Evolutionary conservation across 371 early-diverging fungal genomes (phyloP).

Genomic region (Mucor indicus): DNA sequence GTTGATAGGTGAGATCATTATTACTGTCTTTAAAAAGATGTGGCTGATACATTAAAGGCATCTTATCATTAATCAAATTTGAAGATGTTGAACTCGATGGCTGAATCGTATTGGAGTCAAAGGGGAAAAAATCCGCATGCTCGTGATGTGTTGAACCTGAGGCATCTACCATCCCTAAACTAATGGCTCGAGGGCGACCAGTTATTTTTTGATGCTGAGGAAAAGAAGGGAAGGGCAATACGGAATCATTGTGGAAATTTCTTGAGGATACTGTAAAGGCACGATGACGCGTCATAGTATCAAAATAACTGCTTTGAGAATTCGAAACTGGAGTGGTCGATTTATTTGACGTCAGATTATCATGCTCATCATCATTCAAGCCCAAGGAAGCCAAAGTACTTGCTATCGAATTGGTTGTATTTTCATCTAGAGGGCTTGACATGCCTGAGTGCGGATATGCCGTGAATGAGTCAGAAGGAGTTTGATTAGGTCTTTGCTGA

Average conservation of each 20-base stretch:
- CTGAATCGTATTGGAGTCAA: neutral
- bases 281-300: conserved; percentile 9
- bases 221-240: conserved; percentile 9
- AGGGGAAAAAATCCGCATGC: neutral
- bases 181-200: conserved; percentile 36
- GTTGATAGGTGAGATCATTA: neutral
- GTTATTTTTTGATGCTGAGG: neutral
- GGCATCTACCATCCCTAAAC: conserved; percentile 37
- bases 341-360: no score
- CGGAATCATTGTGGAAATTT: neutral
- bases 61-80: neutral
- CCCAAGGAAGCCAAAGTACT: conserved; percentile 49
- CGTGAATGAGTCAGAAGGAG: neutral
- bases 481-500: conserved; percentile 12
- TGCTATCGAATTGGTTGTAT: conserved; percentile 33
- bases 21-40: neutral
- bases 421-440: conserved; percentile 21
- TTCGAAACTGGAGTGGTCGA: neutral
- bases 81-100: neutral
- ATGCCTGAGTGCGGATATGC: conserved; percentile 1
- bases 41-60: neutral
- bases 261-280: conserved; percentile 21
- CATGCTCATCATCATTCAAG: conserved; percentile 29
- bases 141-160: no score
- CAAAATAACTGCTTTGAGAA: conserved; percentile 5